A percentile compares a stretch with the other conserved stretches of the same genome.
Evolutionary conservation across 2,329 filamentous ascomycete genomes (phyloP).

Genomic region (Myrmaecium sp.): DNA sequence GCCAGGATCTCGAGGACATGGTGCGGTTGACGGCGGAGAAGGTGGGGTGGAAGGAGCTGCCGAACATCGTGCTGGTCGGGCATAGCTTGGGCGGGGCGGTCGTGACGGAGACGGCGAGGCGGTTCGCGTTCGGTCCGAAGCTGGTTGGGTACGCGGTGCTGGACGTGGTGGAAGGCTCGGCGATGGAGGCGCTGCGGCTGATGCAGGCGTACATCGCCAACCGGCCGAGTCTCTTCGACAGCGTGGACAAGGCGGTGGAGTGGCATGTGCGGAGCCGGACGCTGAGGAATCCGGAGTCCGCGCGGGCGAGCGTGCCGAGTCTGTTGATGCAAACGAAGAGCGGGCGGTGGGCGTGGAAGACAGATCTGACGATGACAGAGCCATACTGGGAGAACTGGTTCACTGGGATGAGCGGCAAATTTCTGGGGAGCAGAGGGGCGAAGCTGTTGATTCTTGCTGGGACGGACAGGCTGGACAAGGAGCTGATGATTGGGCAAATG

Average conservation of each 20-base stretch:
- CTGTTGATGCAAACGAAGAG: slow-evolving; percentile 39
- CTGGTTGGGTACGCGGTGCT: slow-evolving; percentile 77
- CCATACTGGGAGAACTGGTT: slow-evolving; percentile 96
- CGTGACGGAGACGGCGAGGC: slow-evolving; percentile 64
- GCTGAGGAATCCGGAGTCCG: slow-evolving; percentile 67
- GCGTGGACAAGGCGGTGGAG: slow-evolving; percentile 63
- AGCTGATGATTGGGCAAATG: slow-evolving; percentile 93
- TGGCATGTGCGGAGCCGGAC: slow-evolving; percentile 89
- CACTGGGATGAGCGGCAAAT: slow-evolving; percentile 70
- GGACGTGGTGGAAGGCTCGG: slow-evolving; percentile 88
- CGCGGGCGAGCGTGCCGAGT: slow-evolving; percentile 71
- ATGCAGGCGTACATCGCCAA: slow-evolving; percentile 87
- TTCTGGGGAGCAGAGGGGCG: slow-evolving; percentile 62
- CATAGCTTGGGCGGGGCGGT: slow-evolving; percentile 90
- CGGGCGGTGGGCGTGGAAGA: slow-evolving; percentile 60
- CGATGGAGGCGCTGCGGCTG: slow-evolving; percentile 82
- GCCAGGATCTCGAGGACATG: slow-evolving; percentile 53
- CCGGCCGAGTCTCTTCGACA: slow-evolving; percentile 62
- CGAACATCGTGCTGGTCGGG: slow-evolving; percentile 66
- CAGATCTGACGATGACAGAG: slow-evolving; percentile 66
- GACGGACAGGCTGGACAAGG: slow-evolving; percentile 78
- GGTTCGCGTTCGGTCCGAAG: slow-evolving; percentile 44
- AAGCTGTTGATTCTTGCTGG: slow-evolving; percentile 76
- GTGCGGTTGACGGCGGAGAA: slow-evolving; percentile 47
- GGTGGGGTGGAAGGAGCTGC: slow-evolving; percentile 58